Percentiles rank a stretch among this genome's conserved stretches.
Conservation (phyloP, 371 early-diverging fungal species). For the Umbelopsis sp. region DNA sequence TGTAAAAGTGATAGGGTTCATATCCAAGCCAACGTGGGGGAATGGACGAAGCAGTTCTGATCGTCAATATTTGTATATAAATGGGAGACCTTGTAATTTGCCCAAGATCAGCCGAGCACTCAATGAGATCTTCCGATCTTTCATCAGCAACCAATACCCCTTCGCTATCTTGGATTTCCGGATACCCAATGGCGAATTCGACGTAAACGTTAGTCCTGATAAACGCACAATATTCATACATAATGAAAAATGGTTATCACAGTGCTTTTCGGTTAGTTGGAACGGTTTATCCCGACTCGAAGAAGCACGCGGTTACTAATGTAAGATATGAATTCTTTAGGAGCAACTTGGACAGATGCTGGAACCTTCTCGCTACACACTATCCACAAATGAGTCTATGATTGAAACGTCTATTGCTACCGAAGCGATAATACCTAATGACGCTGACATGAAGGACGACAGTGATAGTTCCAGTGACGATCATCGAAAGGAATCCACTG, state of each 20-base stretch:
- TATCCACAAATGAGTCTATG: slow-evolving; percentile 22
- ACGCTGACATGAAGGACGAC: not conserved
- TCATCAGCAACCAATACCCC: slow-evolving; percentile 77
- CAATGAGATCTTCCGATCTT: slow-evolving; percentile 80
- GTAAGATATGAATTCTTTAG: slow-evolving; percentile 19
- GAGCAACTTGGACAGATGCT: slow-evolving; percentile 51
- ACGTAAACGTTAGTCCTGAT: slow-evolving; percentile 96
- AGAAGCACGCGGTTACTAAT: slow-evolving; percentile 1
- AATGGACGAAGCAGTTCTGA: slow-evolving; percentile 77
- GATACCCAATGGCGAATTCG: slow-evolving; percentile 66
- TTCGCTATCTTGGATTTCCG: slow-evolving; percentile 75
- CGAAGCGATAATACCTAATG: slow-evolving; percentile 25
- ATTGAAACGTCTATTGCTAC: not conserved
- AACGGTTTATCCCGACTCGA: not conserved
- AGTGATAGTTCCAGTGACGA: not conserved
- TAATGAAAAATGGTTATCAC: slow-evolving; percentile 66
- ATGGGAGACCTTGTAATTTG: slow-evolving; percentile 85
- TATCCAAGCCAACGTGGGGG: slow-evolving; percentile 70
- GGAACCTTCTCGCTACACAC: slow-evolving; percentile 66
- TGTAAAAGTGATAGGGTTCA: slow-evolving; percentile 52
- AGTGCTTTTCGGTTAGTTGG: slow-evolving; percentile 49
- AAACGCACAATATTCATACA: slow-evolving; percentile 89
- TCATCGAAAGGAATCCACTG: too few relatives aligned
- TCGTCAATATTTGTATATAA: slow-evolving; percentile 87
- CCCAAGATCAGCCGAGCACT: slow-evolving; percentile 71